Base-by-base conservation (phyloP, 495 filamentous ascomycete genomes). In the Penicillium canescens region DNA sequence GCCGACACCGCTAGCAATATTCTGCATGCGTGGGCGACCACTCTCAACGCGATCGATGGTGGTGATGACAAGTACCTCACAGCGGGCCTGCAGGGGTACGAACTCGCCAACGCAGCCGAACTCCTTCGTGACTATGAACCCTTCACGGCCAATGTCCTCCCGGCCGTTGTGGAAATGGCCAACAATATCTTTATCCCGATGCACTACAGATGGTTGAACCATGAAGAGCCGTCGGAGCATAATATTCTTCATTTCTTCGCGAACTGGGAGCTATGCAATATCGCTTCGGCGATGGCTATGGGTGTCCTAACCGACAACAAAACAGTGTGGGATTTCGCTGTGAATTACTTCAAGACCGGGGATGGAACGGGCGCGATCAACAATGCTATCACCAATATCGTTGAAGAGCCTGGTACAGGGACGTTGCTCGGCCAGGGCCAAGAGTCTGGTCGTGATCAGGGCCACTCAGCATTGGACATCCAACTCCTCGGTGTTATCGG, bases 221-320 rank as follows among this genome's bases (percentile, higher is more conserved):
- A 46, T 36, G 11, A 24, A 26, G 41, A 23, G 11, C 5, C 20
- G 20, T 42, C 41, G 6, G 41, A 42, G 41, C 43, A 46, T 16
- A 46, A 46, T 35, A 6, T 33, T 12, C 26, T 33, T 14, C 24
- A 31, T 33, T 33, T 31, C 16, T 46, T 46, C 56, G 70, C 70
- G 3, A 76, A 76, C 47, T 76, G 72, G 69, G 72, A 76, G 39
- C 50, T 75, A 3, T 68, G 62, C 46, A 75, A 76, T 33, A 62
- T 75, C 7, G 67, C 66, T 31, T 64, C 59, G 4, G 51, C 59
- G 14, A 37, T 69, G 28, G 62, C 70, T 10, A 69, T 73, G 40
- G 62, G 70, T 34, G 55, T 75, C 34, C 45, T 73, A 4, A 52
- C 64, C 0, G 72, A 76, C 37, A 71, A 76, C 35, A 8, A 42